Evolutionary conservation across 257 asterid species (phyloP).

Genomic region (Striga asiatica): DNA sequence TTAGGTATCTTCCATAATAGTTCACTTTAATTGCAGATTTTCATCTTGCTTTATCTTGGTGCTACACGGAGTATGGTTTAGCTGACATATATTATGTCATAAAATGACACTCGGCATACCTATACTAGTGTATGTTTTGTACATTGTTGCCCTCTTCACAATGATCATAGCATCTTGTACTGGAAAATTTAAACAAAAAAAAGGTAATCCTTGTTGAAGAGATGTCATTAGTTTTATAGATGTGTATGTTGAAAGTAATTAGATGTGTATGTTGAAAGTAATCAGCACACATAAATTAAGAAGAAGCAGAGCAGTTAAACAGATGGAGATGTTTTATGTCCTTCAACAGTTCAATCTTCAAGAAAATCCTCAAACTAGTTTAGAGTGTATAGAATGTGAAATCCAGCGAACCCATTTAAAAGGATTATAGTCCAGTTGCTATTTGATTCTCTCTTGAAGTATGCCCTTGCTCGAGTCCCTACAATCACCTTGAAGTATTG

Average conservation of each 20-base stretch:
- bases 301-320: too few relatives aligned
- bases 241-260: too few relatives aligned
- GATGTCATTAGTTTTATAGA: not conserved
- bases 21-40: not conserved
- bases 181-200: not conserved
- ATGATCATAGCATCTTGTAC: not conserved
- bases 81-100: not conserved
- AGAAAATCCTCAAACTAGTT: too few relatives aligned
- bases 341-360: too few relatives aligned
- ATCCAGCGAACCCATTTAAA: too few relatives aligned
- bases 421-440: too few relatives aligned
- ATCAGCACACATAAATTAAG: not conserved
- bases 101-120: not conserved
- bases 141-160: not conserved
- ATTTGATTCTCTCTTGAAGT: too few relatives aligned
- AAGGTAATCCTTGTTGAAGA: not conserved
- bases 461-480: too few relatives aligned
- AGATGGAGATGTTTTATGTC: too few relatives aligned
- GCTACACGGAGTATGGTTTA: constrained; percentile 4
- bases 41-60: constrained; percentile 4
- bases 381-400: too few relatives aligned
- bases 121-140: not conserved
- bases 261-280: too few relatives aligned
- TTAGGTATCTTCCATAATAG: constrained; percentile 36
- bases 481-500: too few relatives aligned